These are phyloP conservation scores for Raphanus sativus DNA, from an alignment of 345 rosid genomes.

Conservation along the genomic window DNA sequence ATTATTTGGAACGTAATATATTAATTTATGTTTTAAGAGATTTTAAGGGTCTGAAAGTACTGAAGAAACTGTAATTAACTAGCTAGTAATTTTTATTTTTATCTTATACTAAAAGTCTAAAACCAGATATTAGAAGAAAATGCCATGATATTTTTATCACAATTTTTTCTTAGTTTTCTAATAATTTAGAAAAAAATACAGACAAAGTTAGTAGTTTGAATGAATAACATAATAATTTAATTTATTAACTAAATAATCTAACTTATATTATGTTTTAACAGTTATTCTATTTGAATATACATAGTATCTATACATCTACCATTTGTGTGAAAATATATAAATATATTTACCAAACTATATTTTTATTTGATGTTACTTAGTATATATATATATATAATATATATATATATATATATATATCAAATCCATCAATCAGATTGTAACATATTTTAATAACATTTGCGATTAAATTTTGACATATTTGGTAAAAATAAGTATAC, in stretches of 20 bases:
- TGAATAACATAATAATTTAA: neutral
- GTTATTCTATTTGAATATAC: neutral
- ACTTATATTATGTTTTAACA: neutral
- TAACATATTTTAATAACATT: neutral
- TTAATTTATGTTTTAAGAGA: slow-evolving; percentile 9
- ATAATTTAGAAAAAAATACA: neutral
- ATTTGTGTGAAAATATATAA: neutral
- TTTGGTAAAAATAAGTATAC: neutral
- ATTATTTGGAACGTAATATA: slow-evolving; percentile 10
- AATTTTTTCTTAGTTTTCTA: neutral
- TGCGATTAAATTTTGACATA: neutral
- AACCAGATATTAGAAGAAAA: neutral
- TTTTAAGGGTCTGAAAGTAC: neutral
- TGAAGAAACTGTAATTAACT: neutral
- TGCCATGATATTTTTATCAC: neutral
- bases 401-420: neutral
- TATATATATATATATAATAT: neutral
- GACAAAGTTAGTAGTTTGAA: neutral
- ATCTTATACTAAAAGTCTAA: neutral
- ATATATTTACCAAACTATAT: neutral
- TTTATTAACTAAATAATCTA: neutral
- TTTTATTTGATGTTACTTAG: neutral
- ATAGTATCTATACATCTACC: neutral
- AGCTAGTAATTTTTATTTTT: neutral
- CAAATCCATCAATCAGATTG: neutral